Evolutionary conservation across 352 stramenopile species (phyloP).

Genomic region (Globisporangium cylindrosporum): DNA sequence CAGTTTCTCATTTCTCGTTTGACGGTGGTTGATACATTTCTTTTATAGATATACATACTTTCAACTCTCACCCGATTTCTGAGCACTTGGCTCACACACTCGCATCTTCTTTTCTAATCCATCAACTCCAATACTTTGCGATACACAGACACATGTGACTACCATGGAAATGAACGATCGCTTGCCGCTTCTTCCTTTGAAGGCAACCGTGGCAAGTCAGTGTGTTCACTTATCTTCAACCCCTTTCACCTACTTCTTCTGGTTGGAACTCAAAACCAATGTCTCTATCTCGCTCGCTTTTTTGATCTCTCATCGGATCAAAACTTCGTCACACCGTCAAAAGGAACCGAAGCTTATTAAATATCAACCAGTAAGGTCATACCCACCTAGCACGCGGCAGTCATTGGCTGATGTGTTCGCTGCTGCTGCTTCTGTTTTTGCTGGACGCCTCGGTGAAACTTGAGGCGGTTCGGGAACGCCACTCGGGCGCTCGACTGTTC

Average conservation of each 20-base stretch:
- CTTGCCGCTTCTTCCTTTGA: background rate
- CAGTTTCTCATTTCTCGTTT: background rate
- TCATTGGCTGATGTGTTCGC: background rate
- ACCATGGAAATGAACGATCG: background rate
- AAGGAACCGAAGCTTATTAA: conserved; percentile 7
- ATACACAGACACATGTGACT: background rate
- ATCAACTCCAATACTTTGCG: background rate
- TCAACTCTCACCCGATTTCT: background rate
- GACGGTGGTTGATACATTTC: background rate
- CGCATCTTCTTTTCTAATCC: background rate
- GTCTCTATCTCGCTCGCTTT: background rate
- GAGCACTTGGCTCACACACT: background rate
- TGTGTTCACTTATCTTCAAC: background rate
- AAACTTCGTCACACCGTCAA: background rate
- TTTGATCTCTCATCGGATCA: background rate
- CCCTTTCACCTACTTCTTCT: too few species aligned
- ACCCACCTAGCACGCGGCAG: conserved; percentile 1
- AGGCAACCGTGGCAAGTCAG: background rate
- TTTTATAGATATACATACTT: background rate
- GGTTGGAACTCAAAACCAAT: too few species aligned
- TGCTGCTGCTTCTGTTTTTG: background rate
- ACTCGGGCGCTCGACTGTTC: conserved; percentile 15
- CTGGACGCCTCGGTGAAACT: conserved; percentile 26
- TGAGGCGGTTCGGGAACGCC: conserved; percentile 28
- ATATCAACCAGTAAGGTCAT: background rate